Conservation (phyloP, 1,139 yeast genomes). For the Zygosaccharomyces sapae region DNA sequence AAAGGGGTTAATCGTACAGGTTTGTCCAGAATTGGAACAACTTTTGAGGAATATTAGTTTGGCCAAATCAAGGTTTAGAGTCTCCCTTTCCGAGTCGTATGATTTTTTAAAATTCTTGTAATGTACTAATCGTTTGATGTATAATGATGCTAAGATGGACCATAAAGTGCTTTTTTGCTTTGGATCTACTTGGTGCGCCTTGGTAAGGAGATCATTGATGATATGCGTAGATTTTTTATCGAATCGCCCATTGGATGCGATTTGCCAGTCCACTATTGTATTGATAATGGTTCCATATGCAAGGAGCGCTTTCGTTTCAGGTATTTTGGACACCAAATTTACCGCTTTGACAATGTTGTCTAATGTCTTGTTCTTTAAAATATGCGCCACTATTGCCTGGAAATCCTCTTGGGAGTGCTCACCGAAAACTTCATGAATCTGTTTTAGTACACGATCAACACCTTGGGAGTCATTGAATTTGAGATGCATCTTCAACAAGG, state of each 20-base stretch:
- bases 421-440: slow-evolving; percentile 28
- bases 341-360: slow-evolving; percentile 23
- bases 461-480: slow-evolving; percentile 40
- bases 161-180: slow-evolving; percentile 22
- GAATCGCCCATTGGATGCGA: slow-evolving; percentile 10
- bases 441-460: slow-evolving; percentile 39
- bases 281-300: slow-evolving; percentile 22
- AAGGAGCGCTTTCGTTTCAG: slow-evolving; percentile 14
- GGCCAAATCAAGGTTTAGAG: slow-evolving; percentile 19
- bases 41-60: slow-evolving; percentile 17
- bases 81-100: background rate
- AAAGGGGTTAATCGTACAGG: slow-evolving; percentile 24
- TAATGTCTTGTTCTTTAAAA: slow-evolving; percentile 15
- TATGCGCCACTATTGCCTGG: slow-evolving; percentile 21
- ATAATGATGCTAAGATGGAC: slow-evolving; percentile 25
- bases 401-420: slow-evolving; percentile 23
- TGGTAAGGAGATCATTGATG: slow-evolving; percentile 19
- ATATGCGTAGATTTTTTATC: slow-evolving; percentile 13
- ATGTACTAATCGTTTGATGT: slow-evolving; percentile 19
- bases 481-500: slow-evolving; percentile 41
- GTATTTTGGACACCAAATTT: slow-evolving; percentile 20
- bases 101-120: slow-evolving; percentile 9
- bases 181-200: slow-evolving; percentile 26
- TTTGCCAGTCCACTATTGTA: slow-evolving; percentile 20
- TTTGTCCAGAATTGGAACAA: background rate